These are phyloP conservation scores for Pythium myriotylum DNA, from an alignment of 352 stramenopile genomes.

Conservation along the genomic window DNA sequence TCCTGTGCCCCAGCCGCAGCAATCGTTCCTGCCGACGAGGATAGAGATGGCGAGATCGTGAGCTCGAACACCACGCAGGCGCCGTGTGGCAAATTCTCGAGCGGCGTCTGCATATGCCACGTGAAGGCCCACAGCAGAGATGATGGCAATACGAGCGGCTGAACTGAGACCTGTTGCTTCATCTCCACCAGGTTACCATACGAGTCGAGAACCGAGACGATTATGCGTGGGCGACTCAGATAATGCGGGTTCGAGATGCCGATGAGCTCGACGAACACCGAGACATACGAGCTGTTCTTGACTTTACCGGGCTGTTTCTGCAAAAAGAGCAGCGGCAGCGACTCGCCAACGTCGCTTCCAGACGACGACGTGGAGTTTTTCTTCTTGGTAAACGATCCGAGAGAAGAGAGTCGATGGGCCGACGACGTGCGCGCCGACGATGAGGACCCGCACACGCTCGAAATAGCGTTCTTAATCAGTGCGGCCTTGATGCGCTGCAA, in stretches of 20 bases:
- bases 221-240: slow-evolving; percentile 60
- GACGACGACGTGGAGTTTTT: slow-evolving; percentile 23
- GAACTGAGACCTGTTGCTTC: slow-evolving; percentile 74
- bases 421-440: slow-evolving; percentile 16
- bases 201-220: slow-evolving; percentile 73
- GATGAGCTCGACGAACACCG: slow-evolving; percentile 78
- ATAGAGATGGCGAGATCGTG: slow-evolving; percentile 41
- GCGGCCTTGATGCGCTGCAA: slow-evolving; percentile 37
- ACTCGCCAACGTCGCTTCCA: slow-evolving; percentile 30
- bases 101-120: slow-evolving; percentile 93
- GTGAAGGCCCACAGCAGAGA: slow-evolving; percentile 85
- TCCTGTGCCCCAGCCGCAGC: slow-evolving; percentile 39
- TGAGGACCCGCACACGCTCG: slow-evolving; percentile 24
- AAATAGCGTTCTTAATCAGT: slow-evolving; percentile 39
- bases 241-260: slow-evolving; percentile 54
- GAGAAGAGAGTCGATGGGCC: slow-evolving; percentile 7
- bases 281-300: slow-evolving; percentile 81
- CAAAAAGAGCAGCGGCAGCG: slow-evolving; percentile 58
- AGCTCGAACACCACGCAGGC: slow-evolving; percentile 77
- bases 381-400: slow-evolving; percentile 34
- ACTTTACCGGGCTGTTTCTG: slow-evolving; percentile 75
- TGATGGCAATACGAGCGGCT: slow-evolving; percentile 57
- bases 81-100: slow-evolving; percentile 88
- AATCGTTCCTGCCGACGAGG: slow-evolving; percentile 20
- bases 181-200: slow-evolving; percentile 72